Evolutionary conservation across 164 flowering plant genomes (phyloP), one percentile per base, ranked within the genome.

Genomic region (Stephania japonica): DNA sequence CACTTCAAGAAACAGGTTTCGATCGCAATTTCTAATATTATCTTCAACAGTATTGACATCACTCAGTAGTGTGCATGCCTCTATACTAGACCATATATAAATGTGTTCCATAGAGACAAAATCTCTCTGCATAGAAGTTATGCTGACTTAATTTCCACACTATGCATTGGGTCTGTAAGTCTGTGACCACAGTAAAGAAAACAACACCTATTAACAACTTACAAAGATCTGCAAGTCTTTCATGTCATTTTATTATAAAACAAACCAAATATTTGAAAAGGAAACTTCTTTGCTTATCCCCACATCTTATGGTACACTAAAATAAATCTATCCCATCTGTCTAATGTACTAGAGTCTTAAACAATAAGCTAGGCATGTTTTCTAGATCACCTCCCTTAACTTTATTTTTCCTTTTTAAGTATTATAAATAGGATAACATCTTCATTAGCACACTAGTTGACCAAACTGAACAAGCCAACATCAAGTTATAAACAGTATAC

Each of bases 361-460:
- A 59, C 64, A 59, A 32, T 3, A 10, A 59, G 64, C 64, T 24
- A 7, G 9, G 24, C 24, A 2, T n/a, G 64, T 5, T 59, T 21
- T n/a, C 24, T 59, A n/a, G 23, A 16, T 19, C 64, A 16, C 21
- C 64, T 59, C 24, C 64, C 64, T 59, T 59, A 59, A n/a, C 24
- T 5, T 59, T 19, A 4, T 59, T 59, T 59, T 59, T 59, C 5
- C n/a, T 56, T 24, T 14, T 38, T 25, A 67, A 16, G 70, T 67
- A 16, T 7, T 13, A 41, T 42, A 41, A 67, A 67, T 41, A 24
- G 42, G 42, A 21, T 6, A 41, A 13, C 47, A n/a, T 38, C 21
- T 21, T 67, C 49, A 67, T 0, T 32, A 32, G 24, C 64, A 67
- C 50, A 41, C 43, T 32, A 50, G 64, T 70, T 70, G 72, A 53